Base-by-base conservation (phyloP, 305 asterid genomes). In the Fraxinus dipetala region DNA sequence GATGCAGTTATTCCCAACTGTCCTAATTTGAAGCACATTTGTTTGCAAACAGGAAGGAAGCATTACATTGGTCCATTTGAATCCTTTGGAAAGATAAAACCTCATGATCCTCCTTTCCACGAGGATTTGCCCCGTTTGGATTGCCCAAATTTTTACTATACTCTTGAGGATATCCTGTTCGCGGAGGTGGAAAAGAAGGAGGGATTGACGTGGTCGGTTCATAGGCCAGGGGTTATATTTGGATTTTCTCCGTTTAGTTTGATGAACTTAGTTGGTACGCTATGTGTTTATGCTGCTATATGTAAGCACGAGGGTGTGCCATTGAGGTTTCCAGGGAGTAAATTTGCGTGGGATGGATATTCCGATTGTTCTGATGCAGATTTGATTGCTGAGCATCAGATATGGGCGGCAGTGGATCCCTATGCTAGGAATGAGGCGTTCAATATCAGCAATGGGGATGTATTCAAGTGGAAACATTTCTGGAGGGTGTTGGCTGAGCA, bases 401-500 rank as follows among this genome's bases (percentile, higher is more conserved):
- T 91, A 74, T 91, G 94, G 94, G 88, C 94, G 0, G 87, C 94
- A 0, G 93, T 91, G 75, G 92, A 90, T 82, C 89, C 90, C 1
- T 85, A 87, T 10, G 93, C 91, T 0, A 89, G 85, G 88, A 91
- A 89, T 34, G 93, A 89, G 80, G 92, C 88, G 0, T 91, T 91
- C 48, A 91, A 91, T 36, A 90, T 91, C 85, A 88, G 82, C 82
- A 90, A 91, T 61, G 94, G 93, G 1, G 94, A 91, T 79, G 92
- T 87, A 40, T 88, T 86, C n/a, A 90, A 83, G 26, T 90, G 93
- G 94, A 91, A 90, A 88, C 93, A 87, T 26, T 88, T 91, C 32
- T 91, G 94, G 93, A 88, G 84, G 78, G 86, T 87, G 75, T 78
- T 91, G 88, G 94, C 93, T 0, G 93, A 88, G 85, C 93, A 91